Conservation (phyloP, 805 yeast species). For the Yamadazyma laniorum region DNA sequence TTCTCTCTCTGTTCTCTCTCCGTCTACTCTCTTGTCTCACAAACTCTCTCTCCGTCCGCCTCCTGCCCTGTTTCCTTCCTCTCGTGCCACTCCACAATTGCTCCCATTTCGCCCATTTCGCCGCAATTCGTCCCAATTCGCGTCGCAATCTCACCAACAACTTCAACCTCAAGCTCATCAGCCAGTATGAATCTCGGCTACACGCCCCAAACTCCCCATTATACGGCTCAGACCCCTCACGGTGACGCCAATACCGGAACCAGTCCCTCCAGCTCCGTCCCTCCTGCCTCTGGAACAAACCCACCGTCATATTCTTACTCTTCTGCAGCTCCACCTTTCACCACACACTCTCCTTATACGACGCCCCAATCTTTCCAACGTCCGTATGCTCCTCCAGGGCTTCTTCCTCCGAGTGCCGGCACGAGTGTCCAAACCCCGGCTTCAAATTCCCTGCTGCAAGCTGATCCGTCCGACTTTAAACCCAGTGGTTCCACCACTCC, state of each 20-base stretch:
- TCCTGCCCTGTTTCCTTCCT: too few species aligned
- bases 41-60: too few species aligned
- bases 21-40: too few species aligned
- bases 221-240: neutral
- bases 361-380: constrained; percentile 1
- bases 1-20: too few species aligned
- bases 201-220: constrained; percentile 4
- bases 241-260: neutral
- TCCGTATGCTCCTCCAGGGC: constrained; percentile 6
- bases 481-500: neutral
- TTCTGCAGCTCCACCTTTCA: neutral
- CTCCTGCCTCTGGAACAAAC: neutral
- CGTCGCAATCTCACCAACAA: neutral
- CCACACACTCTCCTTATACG: constrained; percentile 2
- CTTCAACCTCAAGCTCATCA: too few species aligned
- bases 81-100: too few species aligned
- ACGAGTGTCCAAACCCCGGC: neutral
- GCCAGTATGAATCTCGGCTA: neutral
- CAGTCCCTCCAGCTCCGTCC: neutral
- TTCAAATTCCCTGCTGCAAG: neutral
- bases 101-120: too few species aligned
- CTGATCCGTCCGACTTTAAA: neutral
- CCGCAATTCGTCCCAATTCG: too few species aligned
- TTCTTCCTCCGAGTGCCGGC: constrained; percentile 8
- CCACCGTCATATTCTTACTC: neutral